Percentiles rank a stretch among this genome's conserved stretches.
Evolutionary conservation across 495 filamentous ascomycete genomes (phyloP).

Genomic region (Trypethelium eluteriae): DNA sequence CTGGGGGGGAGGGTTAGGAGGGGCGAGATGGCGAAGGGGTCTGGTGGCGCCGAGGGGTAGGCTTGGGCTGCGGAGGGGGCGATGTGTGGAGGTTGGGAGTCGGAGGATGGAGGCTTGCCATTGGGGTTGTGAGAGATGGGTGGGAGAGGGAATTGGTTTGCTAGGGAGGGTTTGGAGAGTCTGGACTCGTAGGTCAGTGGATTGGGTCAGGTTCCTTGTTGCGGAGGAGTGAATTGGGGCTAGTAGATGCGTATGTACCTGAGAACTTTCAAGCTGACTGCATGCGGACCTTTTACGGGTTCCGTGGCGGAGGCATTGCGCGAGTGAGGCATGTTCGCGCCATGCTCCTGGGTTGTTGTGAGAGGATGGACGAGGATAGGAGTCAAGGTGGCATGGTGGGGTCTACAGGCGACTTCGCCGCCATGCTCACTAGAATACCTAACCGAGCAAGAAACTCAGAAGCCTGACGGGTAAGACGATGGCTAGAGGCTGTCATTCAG

Average conservation of each 20-base stretch:
- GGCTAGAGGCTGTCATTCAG: too few relatives aligned
- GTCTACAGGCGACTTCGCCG: too few relatives aligned
- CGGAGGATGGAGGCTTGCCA: constrained; percentile 10
- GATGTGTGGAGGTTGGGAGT: constrained; percentile 39
- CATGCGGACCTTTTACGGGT: constrained; percentile 68
- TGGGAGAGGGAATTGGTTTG: constrained; percentile 49
- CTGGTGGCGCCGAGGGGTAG: constrained; percentile 44
- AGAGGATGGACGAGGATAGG: background rate
- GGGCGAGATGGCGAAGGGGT: constrained; percentile 53
- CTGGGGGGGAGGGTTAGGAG: constrained; percentile 81
- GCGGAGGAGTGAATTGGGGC: background rate
- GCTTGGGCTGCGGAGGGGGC: constrained; percentile 46
- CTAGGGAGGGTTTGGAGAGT: constrained; percentile 38
- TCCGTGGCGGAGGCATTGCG: constrained; percentile 46
- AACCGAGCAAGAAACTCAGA: too few relatives aligned
- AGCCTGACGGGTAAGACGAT: too few relatives aligned
- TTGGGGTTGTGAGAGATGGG: constrained; percentile 19
- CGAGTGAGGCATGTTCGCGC: constrained; percentile 22
- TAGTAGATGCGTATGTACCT: constrained; percentile 40
- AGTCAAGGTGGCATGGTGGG: background rate
- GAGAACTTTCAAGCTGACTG: constrained; percentile 77
- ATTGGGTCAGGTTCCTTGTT: background rate
- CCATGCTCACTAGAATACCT: too few relatives aligned
- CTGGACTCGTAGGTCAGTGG: constrained; percentile 27
- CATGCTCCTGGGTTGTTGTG: constrained; percentile 15